These are phyloP conservation scores for Kwoniella sp. DNA, from an alignment of 768 basidiomycete species.

Conservation along the genomic window DNA sequence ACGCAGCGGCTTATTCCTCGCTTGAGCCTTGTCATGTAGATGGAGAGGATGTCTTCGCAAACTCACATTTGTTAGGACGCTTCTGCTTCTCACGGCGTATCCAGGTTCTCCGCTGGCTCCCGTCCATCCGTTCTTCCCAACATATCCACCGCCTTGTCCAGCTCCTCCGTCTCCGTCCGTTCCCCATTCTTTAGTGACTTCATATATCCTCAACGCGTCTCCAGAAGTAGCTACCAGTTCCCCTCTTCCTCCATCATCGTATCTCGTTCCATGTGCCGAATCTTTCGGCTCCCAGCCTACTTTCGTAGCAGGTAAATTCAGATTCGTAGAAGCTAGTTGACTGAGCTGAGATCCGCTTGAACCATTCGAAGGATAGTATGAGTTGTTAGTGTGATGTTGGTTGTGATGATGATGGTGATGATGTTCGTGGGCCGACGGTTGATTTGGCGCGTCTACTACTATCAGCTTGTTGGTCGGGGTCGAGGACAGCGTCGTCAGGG, in stretches of 20 bases:
- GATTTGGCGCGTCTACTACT: conserved; percentile 29
- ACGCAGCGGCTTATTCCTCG: too few species aligned
- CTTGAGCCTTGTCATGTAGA: too few species aligned
- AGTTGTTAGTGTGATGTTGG: conserved; percentile 1
- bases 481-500: conserved; percentile 80
- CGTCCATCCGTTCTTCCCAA: conserved; percentile 41
- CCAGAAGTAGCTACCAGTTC: conserved; percentile 93
- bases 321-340: conserved; percentile 76
- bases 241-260: conserved; percentile 56
- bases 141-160: conserved; percentile 25
- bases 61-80: conserved; percentile 53
- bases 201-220: conserved; percentile 89
- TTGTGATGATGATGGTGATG: conserved; percentile 56
- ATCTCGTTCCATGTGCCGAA: conserved; percentile 57
- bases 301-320: conserved; percentile 91
- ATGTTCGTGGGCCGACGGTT: conserved; percentile 65
- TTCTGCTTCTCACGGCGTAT: conserved; percentile 37
- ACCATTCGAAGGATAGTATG: conserved; percentile 40
- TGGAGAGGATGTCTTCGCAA: too few species aligned
- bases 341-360: conserved; percentile 76
- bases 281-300: conserved; percentile 91
- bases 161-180: conserved; percentile 28
- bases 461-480: conserved; percentile 60
- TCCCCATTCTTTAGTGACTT: conserved; percentile 75
- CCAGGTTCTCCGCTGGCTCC: conserved; percentile 21